Conservation (phyloP, 352 stramenopile species). For the Pythium dissimile region DNA sequence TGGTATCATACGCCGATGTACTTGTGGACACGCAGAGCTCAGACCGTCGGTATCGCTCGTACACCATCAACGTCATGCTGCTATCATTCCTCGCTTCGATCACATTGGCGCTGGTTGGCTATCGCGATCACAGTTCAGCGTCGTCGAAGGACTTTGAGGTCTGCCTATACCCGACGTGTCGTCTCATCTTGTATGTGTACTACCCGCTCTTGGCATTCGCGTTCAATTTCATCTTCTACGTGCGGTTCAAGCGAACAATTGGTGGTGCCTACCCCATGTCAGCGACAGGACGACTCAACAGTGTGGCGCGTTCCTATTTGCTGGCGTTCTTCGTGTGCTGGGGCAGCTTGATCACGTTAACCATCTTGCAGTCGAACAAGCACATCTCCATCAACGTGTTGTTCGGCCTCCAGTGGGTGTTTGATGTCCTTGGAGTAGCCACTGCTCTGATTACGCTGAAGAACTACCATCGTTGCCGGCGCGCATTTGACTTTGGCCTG, state of each 20-base stretch:
- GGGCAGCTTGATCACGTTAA: conserved; percentile 66
- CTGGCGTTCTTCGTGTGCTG: conserved; percentile 73
- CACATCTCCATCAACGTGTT: conserved; percentile 28
- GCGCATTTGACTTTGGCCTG: conserved; percentile 74
- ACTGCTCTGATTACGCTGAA: conserved; percentile 68
- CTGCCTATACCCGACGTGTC: conserved; percentile 63
- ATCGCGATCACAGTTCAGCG: conserved; percentile 27
- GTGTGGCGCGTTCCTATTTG: conserved; percentile 63
- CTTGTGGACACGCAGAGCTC: conserved; percentile 63
- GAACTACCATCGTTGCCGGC: conserved; percentile 69
- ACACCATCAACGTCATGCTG: conserved; percentile 67
- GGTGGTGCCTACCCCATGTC: conserved; percentile 69
- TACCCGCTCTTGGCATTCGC: conserved; percentile 67
- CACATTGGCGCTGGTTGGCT: conserved; percentile 57
- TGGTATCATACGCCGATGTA: conserved; percentile 73
- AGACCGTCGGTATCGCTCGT: conserved; percentile 51
- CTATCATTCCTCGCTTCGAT: conserved; percentile 55
- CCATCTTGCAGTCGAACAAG: conserved; percentile 37
- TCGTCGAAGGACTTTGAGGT: conserved; percentile 43
- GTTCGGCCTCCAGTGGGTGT: conserved; percentile 61
- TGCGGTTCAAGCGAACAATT: conserved; percentile 74
- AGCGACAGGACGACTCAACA: conserved; percentile 59
- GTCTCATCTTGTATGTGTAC: conserved; percentile 74
- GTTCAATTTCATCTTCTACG: conserved; percentile 79
- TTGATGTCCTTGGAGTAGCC: conserved; percentile 61